Conservation (phyloP, 768 basidiomycete species). For the Russula vinacea region DNA sequence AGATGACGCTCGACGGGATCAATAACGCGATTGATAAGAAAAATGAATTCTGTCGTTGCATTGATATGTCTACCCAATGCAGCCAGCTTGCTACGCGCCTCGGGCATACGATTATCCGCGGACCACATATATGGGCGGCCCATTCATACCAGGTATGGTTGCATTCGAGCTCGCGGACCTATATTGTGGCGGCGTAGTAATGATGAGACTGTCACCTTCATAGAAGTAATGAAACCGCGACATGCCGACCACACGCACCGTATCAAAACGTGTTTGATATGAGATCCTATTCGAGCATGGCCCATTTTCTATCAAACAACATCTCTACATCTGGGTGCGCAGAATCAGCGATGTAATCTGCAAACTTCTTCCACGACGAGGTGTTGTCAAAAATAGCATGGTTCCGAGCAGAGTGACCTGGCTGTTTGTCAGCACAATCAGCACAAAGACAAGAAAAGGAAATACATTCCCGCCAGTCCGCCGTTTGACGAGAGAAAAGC, state of each 20-base stretch:
- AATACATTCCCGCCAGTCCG: too few relatives aligned
- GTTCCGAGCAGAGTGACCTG: too few relatives aligned
- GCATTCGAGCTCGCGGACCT: neutral
- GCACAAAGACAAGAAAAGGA: too few relatives aligned
- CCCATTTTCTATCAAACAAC: neutral
- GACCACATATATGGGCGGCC: constrained; percentile 7
- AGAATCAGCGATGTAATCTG: too few relatives aligned
- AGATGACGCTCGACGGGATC: neutral
- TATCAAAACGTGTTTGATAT: constrained; percentile 8
- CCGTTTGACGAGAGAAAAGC: too few relatives aligned
- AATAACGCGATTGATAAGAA: constrained; percentile 1
- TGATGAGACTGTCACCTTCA: neutral
- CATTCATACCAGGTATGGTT: neutral
- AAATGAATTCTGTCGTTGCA: neutral
- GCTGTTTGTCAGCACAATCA: too few relatives aligned
- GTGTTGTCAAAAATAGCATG: too few relatives aligned
- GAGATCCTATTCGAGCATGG: neutral
- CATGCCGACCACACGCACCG: constrained; percentile 3
- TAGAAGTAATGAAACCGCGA: constrained; percentile 6
- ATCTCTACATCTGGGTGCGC: too few relatives aligned
- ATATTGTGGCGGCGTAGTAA: neutral
- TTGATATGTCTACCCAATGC: constrained; percentile 1
- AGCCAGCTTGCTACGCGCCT: neutral
- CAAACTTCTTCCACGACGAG: too few relatives aligned
- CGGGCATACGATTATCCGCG: constrained; percentile 10